Evolutionary conservation across 2,329 filamentous ascomycete genomes (phyloP).

Genomic region (Aspergillus tamarii): DNA sequence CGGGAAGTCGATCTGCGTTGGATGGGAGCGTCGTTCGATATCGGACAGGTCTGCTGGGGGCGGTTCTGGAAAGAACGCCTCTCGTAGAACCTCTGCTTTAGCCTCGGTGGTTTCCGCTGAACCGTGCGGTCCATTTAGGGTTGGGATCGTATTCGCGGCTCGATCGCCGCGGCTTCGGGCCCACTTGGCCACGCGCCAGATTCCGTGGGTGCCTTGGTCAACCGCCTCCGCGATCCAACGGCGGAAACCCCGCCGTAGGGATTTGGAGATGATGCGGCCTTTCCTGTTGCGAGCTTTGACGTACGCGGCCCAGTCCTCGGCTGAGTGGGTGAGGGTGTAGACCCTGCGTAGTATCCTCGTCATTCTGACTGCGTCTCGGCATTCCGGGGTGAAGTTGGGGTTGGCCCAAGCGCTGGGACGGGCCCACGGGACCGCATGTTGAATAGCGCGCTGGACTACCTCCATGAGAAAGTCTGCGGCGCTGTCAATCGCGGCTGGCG

Average conservation of each 20-base stretch:
- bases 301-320: not conserved
- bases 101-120: constrained; percentile 1
- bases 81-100: not conserved
- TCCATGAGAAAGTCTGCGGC: no score
- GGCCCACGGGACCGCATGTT: no score
- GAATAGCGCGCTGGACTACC: no score
- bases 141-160: constrained; percentile 16
- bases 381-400: no score
- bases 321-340: no score
- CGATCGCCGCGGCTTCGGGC: constrained; percentile 24
- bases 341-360: no score
- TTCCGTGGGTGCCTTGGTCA: no score
- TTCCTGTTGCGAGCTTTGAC: not conserved
- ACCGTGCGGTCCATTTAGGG: constrained; percentile 1
- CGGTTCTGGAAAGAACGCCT: not conserved
- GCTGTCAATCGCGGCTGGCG: no score
- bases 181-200: no score
- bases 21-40: constrained; percentile 15
- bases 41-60: not conserved
- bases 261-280: not conserved
- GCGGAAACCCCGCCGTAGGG: not conserved
- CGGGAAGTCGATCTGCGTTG: not conserved
- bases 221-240: not conserved
- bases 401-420: constrained; percentile 22
- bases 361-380: no score